Percentiles rank a stretch among this genome's conserved stretches.
Evolutionary conservation across 1,284 basidiomycete species (phyloP).

Genomic region (Porphyrellus sp.): DNA sequence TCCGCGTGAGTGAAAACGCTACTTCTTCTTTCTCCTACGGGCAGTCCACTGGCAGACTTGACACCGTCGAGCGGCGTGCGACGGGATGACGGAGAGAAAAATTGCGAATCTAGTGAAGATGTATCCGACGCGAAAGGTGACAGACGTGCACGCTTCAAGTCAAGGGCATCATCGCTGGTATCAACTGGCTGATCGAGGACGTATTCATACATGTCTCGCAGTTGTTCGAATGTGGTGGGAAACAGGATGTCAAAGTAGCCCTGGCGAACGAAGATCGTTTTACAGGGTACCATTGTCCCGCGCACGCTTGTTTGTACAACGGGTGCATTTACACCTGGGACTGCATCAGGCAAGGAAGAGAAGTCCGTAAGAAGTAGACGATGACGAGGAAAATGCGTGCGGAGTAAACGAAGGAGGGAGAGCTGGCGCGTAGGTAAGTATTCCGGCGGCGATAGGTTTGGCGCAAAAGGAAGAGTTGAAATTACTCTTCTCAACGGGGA

Average conservation of each 20-base stretch:
- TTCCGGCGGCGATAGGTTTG: slow-evolving; percentile 88
- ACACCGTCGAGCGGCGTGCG: slow-evolving; percentile 64
- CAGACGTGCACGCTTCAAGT: slow-evolving; percentile 37
- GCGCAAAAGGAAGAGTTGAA: slow-evolving; percentile 76
- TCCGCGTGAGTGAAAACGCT: slow-evolving; percentile 81
- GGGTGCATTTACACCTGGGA: slow-evolving; percentile 84
- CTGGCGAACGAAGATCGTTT: slow-evolving; percentile 89
- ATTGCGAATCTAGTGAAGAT: slow-evolving; percentile 55
- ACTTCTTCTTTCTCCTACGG: slow-evolving; percentile 76
- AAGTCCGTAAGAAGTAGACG: slow-evolving; percentile 94
- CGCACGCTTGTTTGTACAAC: slow-evolving; percentile 94
- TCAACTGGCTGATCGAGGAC: slow-evolving; percentile 59
- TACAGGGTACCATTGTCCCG: slow-evolving; percentile 83
- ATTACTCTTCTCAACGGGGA: slow-evolving; percentile 58
- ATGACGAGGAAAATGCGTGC: slow-evolving; percentile 85
- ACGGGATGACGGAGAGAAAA: slow-evolving; percentile 66
- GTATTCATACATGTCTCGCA: slow-evolving; percentile 86
- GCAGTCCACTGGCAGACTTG: slow-evolving; percentile 68
- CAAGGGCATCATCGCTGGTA: slow-evolving; percentile 21
- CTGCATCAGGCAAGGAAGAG: slow-evolving; percentile 80
- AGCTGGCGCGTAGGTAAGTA: slow-evolving; percentile 94
- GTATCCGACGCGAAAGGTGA: slow-evolving; percentile 47
- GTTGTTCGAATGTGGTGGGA: slow-evolving; percentile 86
- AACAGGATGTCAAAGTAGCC: slow-evolving; percentile 99
- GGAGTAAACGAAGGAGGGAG: slow-evolving; percentile 80